Percentiles rank a stretch among this genome's conserved stretches.
Conservation (phyloP, 2,329 filamentous ascomycete genomes). For the Coniochaeta hoffmannii region DNA sequence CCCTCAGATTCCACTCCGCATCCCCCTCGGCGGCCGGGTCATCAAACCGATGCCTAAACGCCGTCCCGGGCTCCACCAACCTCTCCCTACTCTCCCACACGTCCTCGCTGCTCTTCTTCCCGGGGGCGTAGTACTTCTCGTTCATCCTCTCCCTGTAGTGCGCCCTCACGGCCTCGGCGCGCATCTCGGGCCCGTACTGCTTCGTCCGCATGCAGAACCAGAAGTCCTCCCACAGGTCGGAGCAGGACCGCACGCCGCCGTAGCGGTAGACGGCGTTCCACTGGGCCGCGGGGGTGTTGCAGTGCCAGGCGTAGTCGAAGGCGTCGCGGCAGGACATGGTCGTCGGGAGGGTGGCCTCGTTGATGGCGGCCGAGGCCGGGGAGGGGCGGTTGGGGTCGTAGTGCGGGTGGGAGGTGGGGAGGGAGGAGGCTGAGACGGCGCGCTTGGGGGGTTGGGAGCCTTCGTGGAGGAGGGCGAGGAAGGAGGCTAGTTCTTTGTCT, state of each 20-base stretch:
- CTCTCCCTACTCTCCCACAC: constrained; percentile 72
- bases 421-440: constrained; percentile 9
- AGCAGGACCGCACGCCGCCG: constrained; percentile 69
- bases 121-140: constrained; percentile 59
- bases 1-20: constrained; percentile 31
- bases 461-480: constrained; percentile 38
- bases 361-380: constrained; percentile 40
- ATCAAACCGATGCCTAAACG: constrained; percentile 35
- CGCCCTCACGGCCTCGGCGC: constrained; percentile 54
- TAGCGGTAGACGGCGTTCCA: constrained; percentile 89
- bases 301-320: constrained; percentile 93
- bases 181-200: constrained; percentile 49
- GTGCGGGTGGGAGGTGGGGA: constrained; percentile 12
- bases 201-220: constrained; percentile 95
- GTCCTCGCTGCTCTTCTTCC: constrained; percentile 72
- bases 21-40: constrained; percentile 27
- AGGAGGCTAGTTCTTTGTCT: constrained; percentile 48
- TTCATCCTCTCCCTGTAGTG: constrained; percentile 61
- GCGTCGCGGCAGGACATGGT: constrained; percentile 83
- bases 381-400: constrained; percentile 18
- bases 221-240: constrained; percentile 85
- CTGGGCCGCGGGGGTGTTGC: constrained; percentile 83
- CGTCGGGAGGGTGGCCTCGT: constrained; percentile 64
- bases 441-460: constrained; percentile 18
- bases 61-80: constrained; percentile 42